Evolutionary conservation across 768 basidiomycete genomes (phyloP), one percentile per base, ranked within the genome.

Genomic region (Psilocybe tampanensis): DNA sequence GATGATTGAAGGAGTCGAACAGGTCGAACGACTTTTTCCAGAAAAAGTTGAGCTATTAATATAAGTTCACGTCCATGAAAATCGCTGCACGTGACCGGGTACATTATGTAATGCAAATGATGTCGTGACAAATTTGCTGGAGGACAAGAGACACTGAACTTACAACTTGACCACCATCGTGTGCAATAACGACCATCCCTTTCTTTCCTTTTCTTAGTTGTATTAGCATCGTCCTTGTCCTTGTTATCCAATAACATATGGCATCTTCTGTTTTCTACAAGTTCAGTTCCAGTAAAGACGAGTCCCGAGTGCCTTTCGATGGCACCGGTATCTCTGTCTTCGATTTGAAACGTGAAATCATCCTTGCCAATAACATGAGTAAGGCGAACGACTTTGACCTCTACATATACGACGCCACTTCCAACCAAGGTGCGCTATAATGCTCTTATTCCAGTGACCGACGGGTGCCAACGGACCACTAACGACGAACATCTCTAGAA

Each of bases 301-400:
- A 98, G 75, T 95, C 94, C 56, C 82, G 94, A 70, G 88, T 99
- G 73, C 89, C 93, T 52, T 98, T 99, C 80, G 96, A 99, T 71
- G 97, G 97, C 68, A 98, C 96, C 64, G 94, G 94, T 61, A 98
- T 99, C 70, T 95, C 95, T 68, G 94, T 98, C 65, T 98, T 98
- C 81, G 97, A 99, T 76, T 80, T 99, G 74, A 99, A 99, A 79
- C 92, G 89, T 80, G 97, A 98, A 76, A 93, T 99, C 70, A 96
- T 99, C 68, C 78, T 96, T 68, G 91, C 91, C 70, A 98, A 98
- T 71, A 94, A 90, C 71, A 86, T 99, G 76, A 90, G 89, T 78
- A 95, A 94, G 81, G 94, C 93, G 56, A 94, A 90, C 69, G 97
- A 99, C 70, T 98, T 98, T 79, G 97, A 99, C 75, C 82, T 99